Evolutionary conservation across 345 rosid species (phyloP).

Genomic region (thale cress (Arabidopsis thaliana)): DNA sequence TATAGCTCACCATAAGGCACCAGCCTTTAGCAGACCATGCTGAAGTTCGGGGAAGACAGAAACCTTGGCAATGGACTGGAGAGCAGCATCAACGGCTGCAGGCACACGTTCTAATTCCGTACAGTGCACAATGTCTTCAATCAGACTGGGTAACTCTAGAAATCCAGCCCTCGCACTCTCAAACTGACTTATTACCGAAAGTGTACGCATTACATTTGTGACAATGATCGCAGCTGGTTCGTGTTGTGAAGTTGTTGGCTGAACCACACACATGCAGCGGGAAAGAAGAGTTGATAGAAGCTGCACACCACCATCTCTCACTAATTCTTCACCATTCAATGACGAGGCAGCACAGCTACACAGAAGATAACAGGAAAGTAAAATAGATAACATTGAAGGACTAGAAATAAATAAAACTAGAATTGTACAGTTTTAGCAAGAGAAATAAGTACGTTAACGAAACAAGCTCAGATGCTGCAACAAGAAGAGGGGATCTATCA

Average conservation of each 20-base stretch:
- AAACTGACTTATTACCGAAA: slow-evolving; percentile 86
- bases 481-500: slow-evolving; percentile 92
- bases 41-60: slow-evolving; percentile 89
- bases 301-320: slow-evolving; percentile 93
- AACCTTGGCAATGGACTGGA: slow-evolving; percentile 80
- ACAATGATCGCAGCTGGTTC: slow-evolving; percentile 95
- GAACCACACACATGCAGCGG: slow-evolving; percentile 95
- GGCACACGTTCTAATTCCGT: slow-evolving; percentile 93
- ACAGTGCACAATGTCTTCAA: slow-evolving; percentile 93
- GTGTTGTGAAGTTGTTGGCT: slow-evolving; percentile 86
- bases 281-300: slow-evolving; percentile 88
- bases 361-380: slow-evolving; percentile 14
- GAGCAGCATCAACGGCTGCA: slow-evolving; percentile 93
- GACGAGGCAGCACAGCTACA: slow-evolving; percentile 95
- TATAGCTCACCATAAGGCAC: slow-evolving; percentile 82
- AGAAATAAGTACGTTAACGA: slow-evolving; percentile 75
- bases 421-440: slow-evolving; percentile 26
- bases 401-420: slow-evolving; percentile 12
- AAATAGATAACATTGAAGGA: slow-evolving; percentile 35
- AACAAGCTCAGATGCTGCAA: slow-evolving; percentile 97
- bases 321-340: slow-evolving; percentile 98
- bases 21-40: slow-evolving; percentile 81
- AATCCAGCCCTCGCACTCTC: slow-evolving; percentile 87
- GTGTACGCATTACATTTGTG: slow-evolving; percentile 88
- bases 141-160: slow-evolving; percentile 71